phyloP scores from a whole-genome alignment of 768 basidiomycete species.

The Xerocomellus dryophilus region DNA sequence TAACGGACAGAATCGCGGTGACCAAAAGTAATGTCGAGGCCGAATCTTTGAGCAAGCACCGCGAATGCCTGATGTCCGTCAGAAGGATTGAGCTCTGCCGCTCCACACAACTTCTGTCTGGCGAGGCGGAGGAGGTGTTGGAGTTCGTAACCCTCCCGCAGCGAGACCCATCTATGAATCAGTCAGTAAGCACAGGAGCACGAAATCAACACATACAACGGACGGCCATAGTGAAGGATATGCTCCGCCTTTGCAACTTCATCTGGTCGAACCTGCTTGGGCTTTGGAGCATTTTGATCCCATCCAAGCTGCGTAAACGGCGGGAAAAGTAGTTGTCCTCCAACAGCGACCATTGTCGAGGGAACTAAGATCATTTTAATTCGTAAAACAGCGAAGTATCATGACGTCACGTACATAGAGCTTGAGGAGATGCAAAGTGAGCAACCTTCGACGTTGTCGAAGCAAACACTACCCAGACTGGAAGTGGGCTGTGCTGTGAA shows the following conservation, averaged over 20 bases:
- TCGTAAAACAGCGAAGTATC: background rate
- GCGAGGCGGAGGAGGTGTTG: background rate
- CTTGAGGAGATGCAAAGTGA: background rate
- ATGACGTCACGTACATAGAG: background rate
- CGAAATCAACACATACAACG: background rate
- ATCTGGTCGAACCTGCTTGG: no score
- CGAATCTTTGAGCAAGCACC: background rate
- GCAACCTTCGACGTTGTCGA: background rate
- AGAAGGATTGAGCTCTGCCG: background rate
- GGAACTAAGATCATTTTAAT: background rate
- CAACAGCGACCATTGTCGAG: background rate
- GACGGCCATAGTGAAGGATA: background rate
- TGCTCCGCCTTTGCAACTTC: background rate
- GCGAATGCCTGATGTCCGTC: background rate
- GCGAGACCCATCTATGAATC: background rate
- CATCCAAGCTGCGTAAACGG: background rate
- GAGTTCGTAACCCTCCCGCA: background rate
- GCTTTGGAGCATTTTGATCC: background rate
- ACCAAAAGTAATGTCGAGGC: background rate
- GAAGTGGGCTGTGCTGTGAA: background rate
- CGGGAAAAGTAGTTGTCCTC: background rate
- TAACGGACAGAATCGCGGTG: background rate
- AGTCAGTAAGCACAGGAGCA: background rate
- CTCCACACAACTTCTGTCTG: background rate
- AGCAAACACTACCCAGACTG: background rate